These are phyloP conservation scores for Scheffersomyces cryptocercus DNA, from an alignment of 1,139 yeast species.

Conservation along the genomic window DNA sequence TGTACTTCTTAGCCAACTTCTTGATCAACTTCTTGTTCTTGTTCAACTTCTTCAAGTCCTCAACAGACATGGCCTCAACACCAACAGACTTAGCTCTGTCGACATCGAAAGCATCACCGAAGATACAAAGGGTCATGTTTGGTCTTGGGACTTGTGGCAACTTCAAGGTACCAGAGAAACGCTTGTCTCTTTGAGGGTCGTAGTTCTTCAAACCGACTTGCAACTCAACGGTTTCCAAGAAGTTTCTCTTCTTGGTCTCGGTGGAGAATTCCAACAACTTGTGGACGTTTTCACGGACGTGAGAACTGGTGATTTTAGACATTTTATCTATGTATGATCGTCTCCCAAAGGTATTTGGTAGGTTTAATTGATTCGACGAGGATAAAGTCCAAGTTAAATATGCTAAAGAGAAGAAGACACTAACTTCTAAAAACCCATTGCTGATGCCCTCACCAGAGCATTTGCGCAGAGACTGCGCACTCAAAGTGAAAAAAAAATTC, in stretches of 20 bases:
- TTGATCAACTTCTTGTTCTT: slow-evolving; percentile 99
- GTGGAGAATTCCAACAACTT: slow-evolving; percentile 86
- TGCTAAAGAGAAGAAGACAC: too few species aligned
- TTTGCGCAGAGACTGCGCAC: too few species aligned
- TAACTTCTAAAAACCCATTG: too few species aligned
- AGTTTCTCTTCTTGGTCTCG: slow-evolving; percentile 99
- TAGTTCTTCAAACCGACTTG: slow-evolving; percentile 99
- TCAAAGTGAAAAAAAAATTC: too few species aligned
- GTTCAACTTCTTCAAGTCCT: slow-evolving; percentile 99
- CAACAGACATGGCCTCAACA: slow-evolving; percentile 99
- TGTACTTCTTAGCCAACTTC: slow-evolving; percentile 99
- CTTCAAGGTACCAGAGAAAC: slow-evolving; percentile 99
- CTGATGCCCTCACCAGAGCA: too few species aligned
- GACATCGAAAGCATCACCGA: slow-evolving; percentile 99
- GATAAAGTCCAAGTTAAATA: slow-evolving; percentile 25
- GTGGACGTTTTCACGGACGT: slow-evolving; percentile 96
- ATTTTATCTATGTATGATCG: slow-evolving; percentile 53
- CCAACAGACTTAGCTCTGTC: slow-evolving; percentile 99
- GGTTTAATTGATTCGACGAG: slow-evolving; percentile 53
- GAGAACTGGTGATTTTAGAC: slow-evolving; percentile 93
- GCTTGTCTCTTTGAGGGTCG: slow-evolving; percentile 99
- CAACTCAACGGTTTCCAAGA: slow-evolving; percentile 99
- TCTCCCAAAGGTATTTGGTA: slow-evolving; percentile 69
- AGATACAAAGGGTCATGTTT: slow-evolving; percentile 99
- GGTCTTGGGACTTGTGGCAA: slow-evolving; percentile 99